These are phyloP conservation scores for Tricladium varicosporioides DNA, from an alignment of 2,329 filamentous ascomycete species.

Conservation along the genomic window DNA sequence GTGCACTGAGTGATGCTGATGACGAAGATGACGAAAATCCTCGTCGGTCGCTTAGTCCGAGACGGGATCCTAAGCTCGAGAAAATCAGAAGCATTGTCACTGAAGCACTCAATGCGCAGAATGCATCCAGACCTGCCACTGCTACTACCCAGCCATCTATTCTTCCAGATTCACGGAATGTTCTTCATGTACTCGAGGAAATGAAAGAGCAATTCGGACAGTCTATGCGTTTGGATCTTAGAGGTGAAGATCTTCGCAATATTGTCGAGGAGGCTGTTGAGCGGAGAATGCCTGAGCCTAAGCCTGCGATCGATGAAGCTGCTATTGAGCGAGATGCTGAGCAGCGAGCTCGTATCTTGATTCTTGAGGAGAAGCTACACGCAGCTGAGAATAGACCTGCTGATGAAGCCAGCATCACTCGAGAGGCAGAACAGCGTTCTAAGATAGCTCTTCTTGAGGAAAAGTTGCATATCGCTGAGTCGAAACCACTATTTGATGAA, in stretches of 20 bases:
- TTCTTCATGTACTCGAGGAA: slow-evolving; percentile 66
- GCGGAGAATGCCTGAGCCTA: slow-evolving; percentile 52
- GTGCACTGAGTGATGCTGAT: slow-evolving; percentile 81
- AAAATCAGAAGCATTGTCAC: slow-evolving; percentile 73
- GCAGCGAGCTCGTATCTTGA: slow-evolving; percentile 43
- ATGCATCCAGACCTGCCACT: slow-evolving; percentile 38
- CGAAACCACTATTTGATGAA: slow-evolving; percentile 45
- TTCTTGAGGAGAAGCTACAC: slow-evolving; percentile 55
- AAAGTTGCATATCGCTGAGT: slow-evolving; percentile 37
- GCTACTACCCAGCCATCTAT: slow-evolving; percentile 23
- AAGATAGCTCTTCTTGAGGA: neutral
- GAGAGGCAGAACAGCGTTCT: slow-evolving; percentile 1
- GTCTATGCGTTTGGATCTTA: slow-evolving; percentile 44
- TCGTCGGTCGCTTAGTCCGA: slow-evolving; percentile 73
- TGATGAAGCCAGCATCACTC: neutral
- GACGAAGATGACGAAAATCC: slow-evolving; percentile 86
- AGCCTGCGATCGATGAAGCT: slow-evolving; percentile 43
- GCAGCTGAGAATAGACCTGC: neutral
- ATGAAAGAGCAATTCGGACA: slow-evolving; percentile 55
- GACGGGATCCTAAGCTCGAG: slow-evolving; percentile 75
- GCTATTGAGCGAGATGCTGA: slow-evolving; percentile 14
- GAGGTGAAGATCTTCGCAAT: slow-evolving; percentile 54
- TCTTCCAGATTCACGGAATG: slow-evolving; percentile 39
- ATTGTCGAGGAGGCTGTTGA: slow-evolving; percentile 64
- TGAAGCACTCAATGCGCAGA: slow-evolving; percentile 67